Conservation (phyloP, 768 basidiomycete species). For the Suillus subluteus region DNA sequence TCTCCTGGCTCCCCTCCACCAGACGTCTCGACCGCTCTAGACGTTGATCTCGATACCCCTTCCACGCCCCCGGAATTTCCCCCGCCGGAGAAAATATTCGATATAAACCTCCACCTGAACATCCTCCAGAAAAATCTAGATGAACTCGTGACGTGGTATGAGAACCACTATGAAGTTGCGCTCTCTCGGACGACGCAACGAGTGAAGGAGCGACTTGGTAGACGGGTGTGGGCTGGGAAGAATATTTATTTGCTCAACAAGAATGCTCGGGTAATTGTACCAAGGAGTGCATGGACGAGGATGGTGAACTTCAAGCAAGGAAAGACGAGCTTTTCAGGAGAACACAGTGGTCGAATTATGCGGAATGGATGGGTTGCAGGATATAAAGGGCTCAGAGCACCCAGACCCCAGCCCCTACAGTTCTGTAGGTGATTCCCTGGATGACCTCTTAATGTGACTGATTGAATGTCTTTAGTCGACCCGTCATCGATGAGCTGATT, state of each 20-base stretch:
- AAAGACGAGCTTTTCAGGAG: neutral
- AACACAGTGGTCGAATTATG: neutral
- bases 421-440: neutral
- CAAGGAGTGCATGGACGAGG: constrained; percentile 50
- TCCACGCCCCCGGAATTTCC: constrained; percentile 20
- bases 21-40: constrained; percentile 17
- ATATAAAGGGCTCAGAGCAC: constrained; percentile 6
- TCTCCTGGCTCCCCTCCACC: constrained; percentile 21
- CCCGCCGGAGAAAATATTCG: constrained; percentile 39
- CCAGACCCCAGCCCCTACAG: constrained; percentile 6
- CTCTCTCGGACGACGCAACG: constrained; percentile 59
- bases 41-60: constrained; percentile 34
- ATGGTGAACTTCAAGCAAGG: constrained; percentile 50
- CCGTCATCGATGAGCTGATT: constrained; percentile 2
- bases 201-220: constrained; percentile 75
- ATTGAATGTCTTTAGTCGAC: constrained; percentile 1
- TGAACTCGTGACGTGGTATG: constrained; percentile 50
- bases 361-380: constrained; percentile 8
- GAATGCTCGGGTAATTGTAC: constrained; percentile 37
- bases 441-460: neutral
- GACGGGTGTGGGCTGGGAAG: constrained; percentile 70
- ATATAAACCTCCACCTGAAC: constrained; percentile 57
- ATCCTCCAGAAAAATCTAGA: constrained; percentile 58
- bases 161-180: constrained; percentile 41
- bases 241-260: constrained; percentile 53